These are phyloP conservation scores for Parachaetomium inaequale DNA, from an alignment of 495 filamentous ascomycete species.

Conservation along the genomic window DNA sequence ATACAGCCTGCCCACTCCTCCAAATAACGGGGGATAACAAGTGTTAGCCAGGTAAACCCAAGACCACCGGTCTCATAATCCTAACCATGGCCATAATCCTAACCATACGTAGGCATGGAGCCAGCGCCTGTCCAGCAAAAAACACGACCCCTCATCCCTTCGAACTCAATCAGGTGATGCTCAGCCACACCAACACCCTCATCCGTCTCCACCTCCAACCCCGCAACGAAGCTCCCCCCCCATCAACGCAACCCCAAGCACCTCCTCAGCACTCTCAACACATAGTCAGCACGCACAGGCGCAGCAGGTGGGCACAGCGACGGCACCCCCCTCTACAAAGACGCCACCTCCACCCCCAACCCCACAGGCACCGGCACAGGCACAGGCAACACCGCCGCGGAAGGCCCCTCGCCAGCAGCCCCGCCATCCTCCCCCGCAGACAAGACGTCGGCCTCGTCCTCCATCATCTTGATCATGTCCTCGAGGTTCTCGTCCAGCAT, in stretches of 20 bases:
- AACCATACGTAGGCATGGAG: too few species aligned
- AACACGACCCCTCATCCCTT: too few species aligned
- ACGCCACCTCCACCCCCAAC: not conserved
- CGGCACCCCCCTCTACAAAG: not conserved
- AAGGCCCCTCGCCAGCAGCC: not conserved
- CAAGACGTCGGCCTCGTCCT: slow-evolving; percentile 38
- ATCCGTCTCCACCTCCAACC: too few species aligned
- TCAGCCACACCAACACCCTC: too few species aligned
- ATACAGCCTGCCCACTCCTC: not conserved
- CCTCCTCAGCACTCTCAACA: not conserved
- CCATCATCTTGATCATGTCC: slow-evolving; percentile 51
- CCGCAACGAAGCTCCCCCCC: too few species aligned
- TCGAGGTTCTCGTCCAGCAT: slow-evolving; percentile 46
- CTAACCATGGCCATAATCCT: too few species aligned
- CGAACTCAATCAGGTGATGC: too few species aligned
- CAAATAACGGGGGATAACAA: too few species aligned
- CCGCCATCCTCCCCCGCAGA: not conserved
- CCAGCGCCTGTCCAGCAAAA: too few species aligned
- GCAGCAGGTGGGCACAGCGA: not conserved
- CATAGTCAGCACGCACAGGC: not conserved
- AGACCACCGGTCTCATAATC: too few species aligned
- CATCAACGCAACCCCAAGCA: too few species aligned
- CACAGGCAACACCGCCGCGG: not conserved
- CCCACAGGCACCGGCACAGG: not conserved
- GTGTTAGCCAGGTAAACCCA: too few species aligned